These are phyloP conservation scores for Rhazya stricta DNA, from an alignment of 257 asterid genomes.

Conservation along the genomic window DNA sequence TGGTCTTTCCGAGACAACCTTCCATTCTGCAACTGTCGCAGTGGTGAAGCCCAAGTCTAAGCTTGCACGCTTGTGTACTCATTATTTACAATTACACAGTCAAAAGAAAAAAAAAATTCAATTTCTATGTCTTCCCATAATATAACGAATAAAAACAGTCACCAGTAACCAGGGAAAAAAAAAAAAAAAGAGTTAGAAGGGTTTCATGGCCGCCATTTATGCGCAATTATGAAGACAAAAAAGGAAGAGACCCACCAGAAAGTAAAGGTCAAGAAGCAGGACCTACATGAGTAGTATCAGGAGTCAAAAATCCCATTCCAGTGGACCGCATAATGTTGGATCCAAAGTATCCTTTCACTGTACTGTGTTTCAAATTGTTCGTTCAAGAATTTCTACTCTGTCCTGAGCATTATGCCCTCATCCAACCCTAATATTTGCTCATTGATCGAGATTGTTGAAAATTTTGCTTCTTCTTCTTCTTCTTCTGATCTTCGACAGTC, in stretches of 20 bases:
- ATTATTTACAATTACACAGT: too few species aligned
- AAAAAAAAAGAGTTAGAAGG: neutral
- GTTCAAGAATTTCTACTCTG: neutral
- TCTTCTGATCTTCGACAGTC: too few species aligned
- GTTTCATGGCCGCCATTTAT: slow-evolving; percentile 7
- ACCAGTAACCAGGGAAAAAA: neutral
- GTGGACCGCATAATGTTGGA: slow-evolving; percentile 13
- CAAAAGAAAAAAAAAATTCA: too few species aligned
- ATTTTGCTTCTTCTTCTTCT: neutral
- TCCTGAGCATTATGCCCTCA: neutral
- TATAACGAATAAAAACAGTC: too few species aligned
- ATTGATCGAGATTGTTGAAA: slow-evolving; percentile 6
- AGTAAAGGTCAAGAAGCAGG: neutral
- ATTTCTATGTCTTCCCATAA: too few species aligned
- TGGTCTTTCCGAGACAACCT: too few species aligned
- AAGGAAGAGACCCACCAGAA: slow-evolving; percentile 9
- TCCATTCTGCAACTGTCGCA: too few species aligned
- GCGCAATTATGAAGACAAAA: neutral
- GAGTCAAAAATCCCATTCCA: slow-evolving; percentile 9
- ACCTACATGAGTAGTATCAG: neutral
- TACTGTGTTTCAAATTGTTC: neutral
- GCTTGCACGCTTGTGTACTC: neutral
- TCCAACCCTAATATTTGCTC: neutral
- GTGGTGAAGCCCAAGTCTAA: neutral
- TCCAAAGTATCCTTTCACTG: slow-evolving; percentile 2